These are phyloP conservation scores for Amphirosellinia nigrospora DNA, from an alignment of 495 filamentous ascomycete species.

Conservation along the genomic window DNA sequence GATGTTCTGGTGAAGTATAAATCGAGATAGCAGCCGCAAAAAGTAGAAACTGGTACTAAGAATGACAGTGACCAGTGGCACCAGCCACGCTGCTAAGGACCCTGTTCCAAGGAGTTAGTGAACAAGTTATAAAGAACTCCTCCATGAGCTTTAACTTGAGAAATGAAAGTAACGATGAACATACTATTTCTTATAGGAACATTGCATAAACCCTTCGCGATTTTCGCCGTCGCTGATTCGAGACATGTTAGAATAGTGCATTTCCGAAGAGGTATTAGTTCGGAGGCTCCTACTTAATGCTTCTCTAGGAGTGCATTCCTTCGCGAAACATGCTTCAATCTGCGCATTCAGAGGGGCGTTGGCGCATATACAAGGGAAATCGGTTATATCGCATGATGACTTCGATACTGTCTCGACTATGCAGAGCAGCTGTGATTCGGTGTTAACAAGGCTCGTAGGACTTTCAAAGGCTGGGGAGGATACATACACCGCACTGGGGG, in stretches of 20 bases:
- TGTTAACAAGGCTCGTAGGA: slow-evolving; percentile 5
- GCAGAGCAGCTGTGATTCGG: slow-evolving; percentile 29
- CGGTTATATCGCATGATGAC: slow-evolving; percentile 38
- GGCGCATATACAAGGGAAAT: slow-evolving; percentile 44
- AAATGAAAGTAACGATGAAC: neutral
- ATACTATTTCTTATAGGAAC: neutral
- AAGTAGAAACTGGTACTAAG: slow-evolving; percentile 15
- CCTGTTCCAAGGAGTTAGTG: slow-evolving; percentile 4
- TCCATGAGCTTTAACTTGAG: neutral
- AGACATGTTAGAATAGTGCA: neutral
- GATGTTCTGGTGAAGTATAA: neutral
- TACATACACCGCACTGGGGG: slow-evolving; percentile 21
- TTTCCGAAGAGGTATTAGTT: neutral
- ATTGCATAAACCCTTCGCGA: slow-evolving; percentile 5
- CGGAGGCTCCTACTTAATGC: slow-evolving; percentile 33
- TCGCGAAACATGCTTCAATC: slow-evolving; percentile 38
- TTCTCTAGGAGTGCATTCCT: slow-evolving; percentile 41
- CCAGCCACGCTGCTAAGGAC: neutral
- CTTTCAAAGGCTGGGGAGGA: neutral
- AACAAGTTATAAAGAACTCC: neutral
- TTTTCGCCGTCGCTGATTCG: slow-evolving; percentile 13
- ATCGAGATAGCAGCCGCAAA: slow-evolving; percentile 15
- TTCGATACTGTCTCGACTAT: slow-evolving; percentile 30
- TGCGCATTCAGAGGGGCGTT: slow-evolving; percentile 33
- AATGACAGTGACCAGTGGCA: slow-evolving; percentile 12